These are phyloP conservation scores for Nakazawaea anatomiae DNA, from an alignment of 805 yeast genomes.

Conservation along the genomic window DNA sequence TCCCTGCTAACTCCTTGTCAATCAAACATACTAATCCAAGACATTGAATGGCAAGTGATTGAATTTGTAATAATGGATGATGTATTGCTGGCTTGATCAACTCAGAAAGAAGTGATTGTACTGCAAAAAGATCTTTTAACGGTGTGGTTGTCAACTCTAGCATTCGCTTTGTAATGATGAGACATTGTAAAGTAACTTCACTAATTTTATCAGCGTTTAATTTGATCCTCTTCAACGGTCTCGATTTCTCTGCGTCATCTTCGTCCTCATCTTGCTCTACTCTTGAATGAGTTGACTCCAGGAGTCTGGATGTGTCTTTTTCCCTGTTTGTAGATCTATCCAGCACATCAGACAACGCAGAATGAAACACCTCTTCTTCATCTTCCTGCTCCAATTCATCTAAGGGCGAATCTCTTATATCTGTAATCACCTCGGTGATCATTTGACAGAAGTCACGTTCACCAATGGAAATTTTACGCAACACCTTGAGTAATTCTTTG, in stretches of 20 bases:
- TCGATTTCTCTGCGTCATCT: slow-evolving; percentile 21
- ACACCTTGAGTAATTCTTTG: slow-evolving; percentile 54
- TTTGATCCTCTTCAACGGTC: slow-evolving; percentile 27
- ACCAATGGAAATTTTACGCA: slow-evolving; percentile 64
- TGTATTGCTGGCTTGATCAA: slow-evolving; percentile 75
- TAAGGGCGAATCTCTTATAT: slow-evolving; percentile 63
- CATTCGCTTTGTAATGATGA: slow-evolving; percentile 63
- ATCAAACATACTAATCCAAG: slow-evolving; percentile 76
- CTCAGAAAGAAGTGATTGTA: slow-evolving; percentile 68
- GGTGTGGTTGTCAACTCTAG: slow-evolving; percentile 63
- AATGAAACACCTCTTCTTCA: slow-evolving; percentile 38
- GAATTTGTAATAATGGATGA: slow-evolving; percentile 44
- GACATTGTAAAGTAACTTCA: slow-evolving; percentile 53
- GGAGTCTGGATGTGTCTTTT: slow-evolving; percentile 8
- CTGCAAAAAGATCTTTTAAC: slow-evolving; percentile 55
- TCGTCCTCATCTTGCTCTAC: slow-evolving; percentile 19
- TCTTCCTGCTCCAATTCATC: slow-evolving; percentile 27
- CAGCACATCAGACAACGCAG: slow-evolving; percentile 35
- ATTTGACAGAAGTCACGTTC: slow-evolving; percentile 82
- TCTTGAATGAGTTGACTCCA: slow-evolving; percentile 18
- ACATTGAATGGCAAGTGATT: slow-evolving; percentile 65
- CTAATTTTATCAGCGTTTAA: slow-evolving; percentile 37
- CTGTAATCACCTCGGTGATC: slow-evolving; percentile 81
- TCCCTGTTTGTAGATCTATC: slow-evolving; percentile 9
- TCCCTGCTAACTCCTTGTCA: slow-evolving; percentile 59